These are phyloP conservation scores for Chrysophaeum taylorii DNA, from an alignment of 352 stramenopile species.

Conservation along the genomic window DNA sequence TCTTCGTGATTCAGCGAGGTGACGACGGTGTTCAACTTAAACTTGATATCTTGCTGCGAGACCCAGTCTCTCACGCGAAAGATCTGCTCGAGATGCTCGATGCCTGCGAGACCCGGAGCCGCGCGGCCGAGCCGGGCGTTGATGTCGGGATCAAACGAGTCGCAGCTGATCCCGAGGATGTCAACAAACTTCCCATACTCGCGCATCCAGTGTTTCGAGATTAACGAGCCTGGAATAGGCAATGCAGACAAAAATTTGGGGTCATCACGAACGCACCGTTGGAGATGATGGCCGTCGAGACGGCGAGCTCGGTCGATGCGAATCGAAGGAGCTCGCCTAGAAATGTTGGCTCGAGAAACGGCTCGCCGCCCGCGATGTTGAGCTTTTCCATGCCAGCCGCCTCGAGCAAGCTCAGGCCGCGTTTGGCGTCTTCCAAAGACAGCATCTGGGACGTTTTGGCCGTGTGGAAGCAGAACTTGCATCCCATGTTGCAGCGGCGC, in stretches of 20 bases:
- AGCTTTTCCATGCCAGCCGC: constrained; percentile 29
- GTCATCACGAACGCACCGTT: no score
- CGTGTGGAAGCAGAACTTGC: constrained; percentile 34
- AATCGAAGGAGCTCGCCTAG: constrained; percentile 24
- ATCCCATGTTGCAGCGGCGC: constrained; percentile 30
- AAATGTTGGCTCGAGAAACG: constrained; percentile 25
- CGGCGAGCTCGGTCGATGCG: constrained; percentile 19
- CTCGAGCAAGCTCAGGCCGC: constrained; percentile 22
- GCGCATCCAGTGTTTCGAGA: constrained; percentile 26
- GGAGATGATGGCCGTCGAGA: constrained; percentile 29
- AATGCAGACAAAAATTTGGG: no score
- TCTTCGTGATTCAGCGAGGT: constrained; percentile 27
- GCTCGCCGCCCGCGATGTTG: constrained; percentile 33
- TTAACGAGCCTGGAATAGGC: constrained; percentile 29
- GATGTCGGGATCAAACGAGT: constrained; percentile 25
- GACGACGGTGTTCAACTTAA: constrained; percentile 36
- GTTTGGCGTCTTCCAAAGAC: constrained; percentile 15
- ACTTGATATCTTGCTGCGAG: constrained; percentile 24
- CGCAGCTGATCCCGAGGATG: constrained; percentile 24
- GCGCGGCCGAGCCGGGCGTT: constrained; percentile 30
- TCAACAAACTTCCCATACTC: constrained; percentile 26
- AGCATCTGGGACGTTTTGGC: constrained; percentile 26
- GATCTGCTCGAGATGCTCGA: constrained; percentile 23
- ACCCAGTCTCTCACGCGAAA: constrained; percentile 25
- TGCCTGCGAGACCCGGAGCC: constrained; percentile 11